phyloP scores from a whole-genome alignment of 148 eudicot genomes.

The Rhododendron simsii region DNA sequence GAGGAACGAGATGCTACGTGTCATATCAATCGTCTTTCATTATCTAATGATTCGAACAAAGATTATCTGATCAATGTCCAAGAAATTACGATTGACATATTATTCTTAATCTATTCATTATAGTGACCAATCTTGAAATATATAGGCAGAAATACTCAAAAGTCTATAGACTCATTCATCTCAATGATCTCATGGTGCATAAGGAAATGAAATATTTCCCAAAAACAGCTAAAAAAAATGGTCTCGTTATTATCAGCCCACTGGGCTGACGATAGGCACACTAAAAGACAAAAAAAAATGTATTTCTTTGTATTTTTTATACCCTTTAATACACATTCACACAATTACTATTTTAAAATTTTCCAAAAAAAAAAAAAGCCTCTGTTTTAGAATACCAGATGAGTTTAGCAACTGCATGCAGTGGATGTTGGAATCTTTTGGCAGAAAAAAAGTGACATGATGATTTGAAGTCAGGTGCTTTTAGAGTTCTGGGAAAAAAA shows the following conservation, averaged over 20 bases:
- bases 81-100: neutral
- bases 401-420: neutral
- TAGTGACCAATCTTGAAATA: neutral
- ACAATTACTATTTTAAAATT: too few relatives aligned
- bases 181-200: too few relatives aligned
- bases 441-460: neutral
- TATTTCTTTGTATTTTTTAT: too few relatives aligned
- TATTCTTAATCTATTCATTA: neutral
- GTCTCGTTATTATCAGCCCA: too few relatives aligned
- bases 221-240: neutral
- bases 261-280: too few relatives aligned
- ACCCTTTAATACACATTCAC: too few relatives aligned
- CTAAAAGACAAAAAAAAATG: too few relatives aligned
- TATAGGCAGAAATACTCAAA: neutral
- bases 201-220: neutral
- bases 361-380: neutral
- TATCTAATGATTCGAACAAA: neutral
- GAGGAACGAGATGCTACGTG: neutral
- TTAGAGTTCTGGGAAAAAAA: neutral
- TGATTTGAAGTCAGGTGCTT: neutral
- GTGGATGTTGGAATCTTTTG: neutral
- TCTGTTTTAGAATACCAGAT: neutral
- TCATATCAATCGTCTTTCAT: constrained; percentile 10
- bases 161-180: neutral
- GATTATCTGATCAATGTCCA: neutral